Conservation (phyloP, 73 alveolate species). For the Effrenium voratum region DNA sequence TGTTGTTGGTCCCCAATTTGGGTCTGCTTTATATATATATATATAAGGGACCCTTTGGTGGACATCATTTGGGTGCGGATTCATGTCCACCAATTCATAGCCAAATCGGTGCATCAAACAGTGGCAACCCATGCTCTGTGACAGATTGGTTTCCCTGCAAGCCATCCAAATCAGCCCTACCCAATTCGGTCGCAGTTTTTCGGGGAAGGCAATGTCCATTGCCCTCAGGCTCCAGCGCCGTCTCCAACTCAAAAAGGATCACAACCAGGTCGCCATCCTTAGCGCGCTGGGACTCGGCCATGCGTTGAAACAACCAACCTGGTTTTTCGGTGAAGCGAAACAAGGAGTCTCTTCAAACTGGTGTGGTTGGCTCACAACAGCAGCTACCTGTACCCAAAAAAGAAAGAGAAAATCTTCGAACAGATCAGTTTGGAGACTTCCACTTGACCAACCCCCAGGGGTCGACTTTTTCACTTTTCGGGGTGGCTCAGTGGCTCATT, state of each 20-base stretch:
- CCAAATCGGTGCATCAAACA: too few species aligned
- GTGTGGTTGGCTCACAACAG: not conserved
- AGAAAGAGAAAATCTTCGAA: not conserved
- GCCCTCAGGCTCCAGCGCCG: conserved; percentile 11
- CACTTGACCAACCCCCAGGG: not conserved
- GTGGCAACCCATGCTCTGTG: too few species aligned
- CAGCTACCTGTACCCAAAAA: not conserved
- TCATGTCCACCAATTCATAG: too few species aligned
- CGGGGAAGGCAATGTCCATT: too few species aligned
- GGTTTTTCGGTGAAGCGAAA: not conserved
- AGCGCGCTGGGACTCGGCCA: not conserved
- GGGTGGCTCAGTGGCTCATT: not conserved
- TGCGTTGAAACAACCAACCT: not conserved
- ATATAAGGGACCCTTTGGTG: too few species aligned
- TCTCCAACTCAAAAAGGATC: conserved; percentile 43
- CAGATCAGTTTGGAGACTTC: not conserved
- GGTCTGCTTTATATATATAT: too few species aligned
- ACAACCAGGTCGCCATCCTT: conserved; percentile 60
- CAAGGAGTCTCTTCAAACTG: not conserved
- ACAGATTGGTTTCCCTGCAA: too few species aligned
- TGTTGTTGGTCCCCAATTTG: too few species aligned
- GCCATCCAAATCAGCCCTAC: too few species aligned
- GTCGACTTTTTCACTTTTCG: not conserved
- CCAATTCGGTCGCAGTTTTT: too few species aligned
- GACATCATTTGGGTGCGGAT: too few species aligned